These are phyloP conservation scores for Tetrahymena malaccensis DNA, from an alignment of 73 alveolate genomes.

Conservation along the genomic window DNA sequence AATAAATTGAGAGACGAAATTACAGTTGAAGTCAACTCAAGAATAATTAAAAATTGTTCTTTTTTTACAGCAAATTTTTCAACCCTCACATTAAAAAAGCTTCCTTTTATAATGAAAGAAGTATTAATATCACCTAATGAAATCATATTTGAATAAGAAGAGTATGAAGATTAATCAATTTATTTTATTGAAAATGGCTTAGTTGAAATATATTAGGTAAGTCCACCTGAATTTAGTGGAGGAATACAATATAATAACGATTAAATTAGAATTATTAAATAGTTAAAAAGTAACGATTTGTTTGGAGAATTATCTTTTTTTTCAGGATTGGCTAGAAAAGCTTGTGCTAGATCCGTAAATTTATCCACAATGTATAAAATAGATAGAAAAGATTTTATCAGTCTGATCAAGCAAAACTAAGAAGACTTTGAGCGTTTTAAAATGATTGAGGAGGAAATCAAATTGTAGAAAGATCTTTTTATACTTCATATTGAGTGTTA, in stretches of 20 bases:
- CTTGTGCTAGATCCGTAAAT: neutral
- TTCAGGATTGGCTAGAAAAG: conserved; percentile 18
- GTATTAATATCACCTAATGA: neutral
- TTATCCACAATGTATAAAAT: conserved; percentile 1
- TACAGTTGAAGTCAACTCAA: neutral
- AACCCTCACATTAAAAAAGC: neutral
- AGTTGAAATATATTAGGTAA: neutral
- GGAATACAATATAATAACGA: neutral
- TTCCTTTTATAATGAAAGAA: neutral
- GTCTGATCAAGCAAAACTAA: neutral
- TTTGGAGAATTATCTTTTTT: conserved; percentile 32
- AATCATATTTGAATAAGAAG: neutral
- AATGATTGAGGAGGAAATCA: neutral
- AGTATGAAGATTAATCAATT: neutral
- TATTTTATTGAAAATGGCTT: neutral
- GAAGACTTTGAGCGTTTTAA: conserved; percentile 20
- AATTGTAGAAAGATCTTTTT: neutral
- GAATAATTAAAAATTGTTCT: neutral
- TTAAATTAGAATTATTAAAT: neutral
- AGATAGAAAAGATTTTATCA: neutral
- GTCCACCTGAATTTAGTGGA: neutral
- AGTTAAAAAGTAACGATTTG: neutral
- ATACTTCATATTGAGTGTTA: neutral
- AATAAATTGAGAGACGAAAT: neutral
- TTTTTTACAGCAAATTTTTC: neutral